These are phyloP conservation scores for Ophiostoma triangulosporum DNA, from an alignment of 2,329 filamentous ascomycete genomes.

Conservation along the genomic window DNA sequence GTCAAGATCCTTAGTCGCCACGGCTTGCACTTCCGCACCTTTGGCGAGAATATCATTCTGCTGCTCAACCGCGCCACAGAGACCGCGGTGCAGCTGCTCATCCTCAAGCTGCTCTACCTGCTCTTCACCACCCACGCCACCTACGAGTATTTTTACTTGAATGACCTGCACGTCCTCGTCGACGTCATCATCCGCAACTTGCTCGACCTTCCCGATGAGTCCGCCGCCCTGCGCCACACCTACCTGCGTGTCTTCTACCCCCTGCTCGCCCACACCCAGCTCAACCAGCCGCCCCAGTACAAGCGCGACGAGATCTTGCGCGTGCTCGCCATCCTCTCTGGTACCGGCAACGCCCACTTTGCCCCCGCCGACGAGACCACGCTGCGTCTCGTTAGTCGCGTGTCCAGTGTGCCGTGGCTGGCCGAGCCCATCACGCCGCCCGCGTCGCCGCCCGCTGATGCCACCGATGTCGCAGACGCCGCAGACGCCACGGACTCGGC, in stretches of 20 bases:
- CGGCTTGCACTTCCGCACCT: slow-evolving; percentile 75
- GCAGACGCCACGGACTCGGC: not conserved
- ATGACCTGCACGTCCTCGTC: slow-evolving; percentile 83
- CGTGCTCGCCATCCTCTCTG: slow-evolving; percentile 58
- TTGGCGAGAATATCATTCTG: slow-evolving; percentile 94
- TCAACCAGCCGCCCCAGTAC: slow-evolving; percentile 77
- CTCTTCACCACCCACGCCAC: slow-evolving; percentile 86
- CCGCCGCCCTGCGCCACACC: slow-evolving; percentile 66
- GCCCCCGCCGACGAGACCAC: slow-evolving; percentile 72
- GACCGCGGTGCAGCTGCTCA: slow-evolving; percentile 87
- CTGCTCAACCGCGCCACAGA: slow-evolving; percentile 90
- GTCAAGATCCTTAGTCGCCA: slow-evolving; percentile 79
- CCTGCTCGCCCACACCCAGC: slow-evolving; percentile 79
- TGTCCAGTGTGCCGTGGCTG: slow-evolving; percentile 54
- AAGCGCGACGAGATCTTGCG: slow-evolving; percentile 75
- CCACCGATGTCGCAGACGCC: not conserved
- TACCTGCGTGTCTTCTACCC: slow-evolving; percentile 90
- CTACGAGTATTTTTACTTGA: slow-evolving; percentile 97
- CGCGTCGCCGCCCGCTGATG: slow-evolving; percentile 4
- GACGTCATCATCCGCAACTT: slow-evolving; percentile 95
- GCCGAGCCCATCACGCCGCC: slow-evolving; percentile 24
- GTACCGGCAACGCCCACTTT: slow-evolving; percentile 58
- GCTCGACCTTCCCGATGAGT: slow-evolving; percentile 85
- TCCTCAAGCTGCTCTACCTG: slow-evolving; percentile 87
- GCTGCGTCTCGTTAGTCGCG: slow-evolving; percentile 61